Evolutionary conservation across 768 basidiomycete species (phyloP).

Genomic region (Termitomyces sp.): DNA sequence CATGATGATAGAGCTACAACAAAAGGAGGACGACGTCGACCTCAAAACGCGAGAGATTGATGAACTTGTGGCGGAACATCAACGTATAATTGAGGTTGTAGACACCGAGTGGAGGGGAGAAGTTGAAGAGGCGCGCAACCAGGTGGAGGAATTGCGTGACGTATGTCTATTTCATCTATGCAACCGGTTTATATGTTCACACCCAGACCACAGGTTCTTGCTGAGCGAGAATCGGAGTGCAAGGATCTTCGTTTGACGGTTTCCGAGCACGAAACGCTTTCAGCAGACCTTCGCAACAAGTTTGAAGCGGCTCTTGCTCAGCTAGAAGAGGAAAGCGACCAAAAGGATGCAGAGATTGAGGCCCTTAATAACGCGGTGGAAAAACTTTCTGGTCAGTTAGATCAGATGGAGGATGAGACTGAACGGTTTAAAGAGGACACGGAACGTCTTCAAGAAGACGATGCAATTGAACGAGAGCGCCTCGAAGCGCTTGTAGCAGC

Average conservation of each 20-base stretch:
- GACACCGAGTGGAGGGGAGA: conserved; percentile 89
- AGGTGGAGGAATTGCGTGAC: conserved; percentile 78
- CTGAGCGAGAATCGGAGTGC: conserved; percentile 78
- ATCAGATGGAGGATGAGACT: conserved; percentile 83
- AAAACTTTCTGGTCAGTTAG: conserved; percentile 76
- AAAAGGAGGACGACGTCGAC: conserved; percentile 86
- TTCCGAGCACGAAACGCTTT: conserved; percentile 72
- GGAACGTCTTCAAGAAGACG: conserved; percentile 70
- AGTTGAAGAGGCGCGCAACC: conserved; percentile 74
- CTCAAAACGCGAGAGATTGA: conserved; percentile 75
- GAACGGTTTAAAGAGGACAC: conserved; percentile 74
- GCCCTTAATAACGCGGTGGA: conserved; percentile 76
- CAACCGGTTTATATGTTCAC: conserved; percentile 9
- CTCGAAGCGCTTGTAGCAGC: conserved; percentile 65
- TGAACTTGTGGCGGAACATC: conserved; percentile 73
- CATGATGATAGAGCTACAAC: conserved; percentile 77
- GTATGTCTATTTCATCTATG: conserved; percentile 35
- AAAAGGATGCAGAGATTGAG: conserved; percentile 78
- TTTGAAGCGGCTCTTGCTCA: conserved; percentile 75
- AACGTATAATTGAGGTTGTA: conserved; percentile 67
- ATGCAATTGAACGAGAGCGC: conserved; percentile 64
- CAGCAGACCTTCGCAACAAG: conserved; percentile 67
- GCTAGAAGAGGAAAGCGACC: conserved; percentile 74
- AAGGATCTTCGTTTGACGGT: conserved; percentile 72
- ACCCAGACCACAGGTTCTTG: conserved; percentile 50